Conservation (phyloP, 306 rosid species). For the Vigna nakashimae region DNA sequence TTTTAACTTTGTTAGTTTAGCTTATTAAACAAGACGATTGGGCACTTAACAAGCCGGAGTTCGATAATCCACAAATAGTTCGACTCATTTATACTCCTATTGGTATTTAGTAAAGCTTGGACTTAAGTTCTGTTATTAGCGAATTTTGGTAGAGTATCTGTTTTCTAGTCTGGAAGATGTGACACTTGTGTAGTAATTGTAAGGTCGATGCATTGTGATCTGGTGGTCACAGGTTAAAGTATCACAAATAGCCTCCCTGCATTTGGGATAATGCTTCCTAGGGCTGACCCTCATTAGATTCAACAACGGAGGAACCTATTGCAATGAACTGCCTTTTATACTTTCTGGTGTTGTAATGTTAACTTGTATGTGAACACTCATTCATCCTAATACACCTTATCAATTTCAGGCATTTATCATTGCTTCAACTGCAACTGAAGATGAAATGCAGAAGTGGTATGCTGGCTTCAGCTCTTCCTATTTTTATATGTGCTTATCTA, state of each 20-base stretch:
- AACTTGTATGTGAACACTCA: conserved; percentile 22
- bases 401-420: conserved; percentile 90
- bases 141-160: conserved; percentile 12
- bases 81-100: background rate
- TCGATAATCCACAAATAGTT: background rate
- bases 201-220: conserved; percentile 3
- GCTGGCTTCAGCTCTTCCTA: conserved; percentile 29
- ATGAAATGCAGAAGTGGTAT: conserved; percentile 90
- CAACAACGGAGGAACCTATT: background rate
- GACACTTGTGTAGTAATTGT: background rate
- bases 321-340: conserved; percentile 1
- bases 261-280: background rate
- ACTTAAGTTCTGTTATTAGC: conserved; percentile 8
- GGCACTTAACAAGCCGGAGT: background rate
- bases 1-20: background rate
- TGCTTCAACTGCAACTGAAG: conserved; percentile 93
- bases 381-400: conserved; percentile 39
- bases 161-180: background rate
- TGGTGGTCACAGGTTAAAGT: conserved; percentile 10
- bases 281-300: background rate
- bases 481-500: conserved; percentile 13
- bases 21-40: background rate
- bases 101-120: background rate
- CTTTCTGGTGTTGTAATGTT: conserved; percentile 7
- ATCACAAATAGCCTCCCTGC: conserved; percentile 2